These are phyloP conservation scores for Botryosphaeria agaves DNA, from an alignment of 2,329 filamentous ascomycete species.

Conservation along the genomic window DNA sequence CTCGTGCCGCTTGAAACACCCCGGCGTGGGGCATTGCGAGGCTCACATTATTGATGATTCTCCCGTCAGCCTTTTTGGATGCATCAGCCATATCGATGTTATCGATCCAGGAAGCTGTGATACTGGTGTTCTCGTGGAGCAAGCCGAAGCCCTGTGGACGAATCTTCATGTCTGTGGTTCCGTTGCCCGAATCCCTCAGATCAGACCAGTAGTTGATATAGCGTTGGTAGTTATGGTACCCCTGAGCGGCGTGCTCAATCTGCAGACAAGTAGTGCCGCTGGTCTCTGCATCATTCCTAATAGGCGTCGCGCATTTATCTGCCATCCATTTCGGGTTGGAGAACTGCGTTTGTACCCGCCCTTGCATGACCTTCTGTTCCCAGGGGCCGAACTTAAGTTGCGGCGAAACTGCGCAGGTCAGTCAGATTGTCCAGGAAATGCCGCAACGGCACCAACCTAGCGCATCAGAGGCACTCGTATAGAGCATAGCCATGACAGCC, in stretches of 20 bases:
- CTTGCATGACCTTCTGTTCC: constrained; percentile 32
- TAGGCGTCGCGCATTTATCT: constrained; percentile 48
- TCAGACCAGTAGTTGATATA: constrained; percentile 41
- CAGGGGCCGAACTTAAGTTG: constrained; percentile 44
- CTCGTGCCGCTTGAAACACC: constrained; percentile 45
- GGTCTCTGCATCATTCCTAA: constrained; percentile 25
- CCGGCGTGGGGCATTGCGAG: constrained; percentile 62
- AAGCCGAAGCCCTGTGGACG: constrained; percentile 45
- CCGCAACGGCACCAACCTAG: constrained; percentile 28
- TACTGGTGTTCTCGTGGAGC: constrained; percentile 55
- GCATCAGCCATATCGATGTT: constrained; percentile 34
- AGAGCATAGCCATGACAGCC: constrained; percentile 50
- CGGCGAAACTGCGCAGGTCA: constrained; percentile 37
- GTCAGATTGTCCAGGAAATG: background rate
- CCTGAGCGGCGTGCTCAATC: constrained; percentile 50
- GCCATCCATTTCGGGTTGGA: too few relatives aligned
- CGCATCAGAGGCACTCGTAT: constrained; percentile 60
- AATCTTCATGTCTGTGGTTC: constrained; percentile 21
- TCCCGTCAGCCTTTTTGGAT: constrained; percentile 23
- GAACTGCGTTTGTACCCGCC: constrained; percentile 42
- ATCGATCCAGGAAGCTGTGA: constrained; percentile 53
- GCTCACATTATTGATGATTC: constrained; percentile 55
- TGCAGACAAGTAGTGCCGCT: constrained; percentile 43
- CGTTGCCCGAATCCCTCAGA: constrained; percentile 27
- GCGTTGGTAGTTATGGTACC: constrained; percentile 50